Conservation (phyloP, 768 basidiomycete species). For the Suillus lakei region DNA sequence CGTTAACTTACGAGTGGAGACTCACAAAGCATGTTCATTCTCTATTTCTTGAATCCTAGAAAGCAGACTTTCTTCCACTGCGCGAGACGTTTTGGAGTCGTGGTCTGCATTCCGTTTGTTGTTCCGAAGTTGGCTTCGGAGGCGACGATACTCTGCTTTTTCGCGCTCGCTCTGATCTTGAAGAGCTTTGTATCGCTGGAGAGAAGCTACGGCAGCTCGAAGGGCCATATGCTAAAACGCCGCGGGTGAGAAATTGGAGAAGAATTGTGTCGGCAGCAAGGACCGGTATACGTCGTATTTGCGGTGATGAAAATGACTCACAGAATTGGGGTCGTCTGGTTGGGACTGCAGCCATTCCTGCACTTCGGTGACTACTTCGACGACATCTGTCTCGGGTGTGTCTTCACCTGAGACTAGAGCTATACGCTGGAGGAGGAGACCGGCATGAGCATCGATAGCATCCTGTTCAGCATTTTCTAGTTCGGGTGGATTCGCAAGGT, state of each 20-base stretch:
- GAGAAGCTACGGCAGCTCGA: conserved; percentile 35
- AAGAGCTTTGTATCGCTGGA: conserved; percentile 45
- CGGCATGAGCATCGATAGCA: conserved; percentile 46
- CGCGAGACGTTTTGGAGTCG: conserved; percentile 42
- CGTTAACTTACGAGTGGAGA: background rate
- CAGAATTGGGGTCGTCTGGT: conserved; percentile 42
- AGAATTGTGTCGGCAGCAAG: background rate
- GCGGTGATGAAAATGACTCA: conserved; percentile 23
- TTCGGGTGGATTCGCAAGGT: conserved; percentile 56
- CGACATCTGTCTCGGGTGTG: conserved; percentile 36
- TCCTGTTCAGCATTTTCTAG: conserved; percentile 40
- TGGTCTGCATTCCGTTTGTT: conserved; percentile 32
- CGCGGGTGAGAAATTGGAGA: conserved; percentile 24
- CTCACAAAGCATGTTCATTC: conserved; percentile 32
- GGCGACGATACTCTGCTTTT: conserved; percentile 33
- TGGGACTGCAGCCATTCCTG: conserved; percentile 54
- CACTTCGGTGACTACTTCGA: conserved; percentile 50
- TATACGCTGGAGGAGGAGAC: conserved; percentile 40
- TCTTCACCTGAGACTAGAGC: conserved; percentile 40
- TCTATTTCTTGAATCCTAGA: conserved; percentile 38
- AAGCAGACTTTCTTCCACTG: conserved; percentile 42
- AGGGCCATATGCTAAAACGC: conserved; percentile 37
- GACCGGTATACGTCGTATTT: background rate
- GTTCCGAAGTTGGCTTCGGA: conserved; percentile 35
- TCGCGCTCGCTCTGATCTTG: conserved; percentile 39